A percentile compares a stretch with the other conserved stretches of the same genome.
phyloP scores from a whole-genome alignment of 805 yeast genomes.

The Saccharomycopsis amapae region DNA sequence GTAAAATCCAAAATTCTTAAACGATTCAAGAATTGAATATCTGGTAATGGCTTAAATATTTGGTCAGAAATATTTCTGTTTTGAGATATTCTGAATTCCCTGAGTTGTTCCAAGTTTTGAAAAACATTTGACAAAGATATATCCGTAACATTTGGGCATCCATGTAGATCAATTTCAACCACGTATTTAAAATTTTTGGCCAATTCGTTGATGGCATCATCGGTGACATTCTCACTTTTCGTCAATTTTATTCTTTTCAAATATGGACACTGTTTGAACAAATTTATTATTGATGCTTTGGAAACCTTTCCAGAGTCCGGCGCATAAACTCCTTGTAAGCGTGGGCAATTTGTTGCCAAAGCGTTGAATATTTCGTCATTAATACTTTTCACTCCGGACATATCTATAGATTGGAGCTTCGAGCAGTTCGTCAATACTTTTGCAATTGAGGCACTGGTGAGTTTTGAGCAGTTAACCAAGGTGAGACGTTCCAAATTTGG shows the following conservation, averaged over 20 bases:
- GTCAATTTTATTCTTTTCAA: constrained; percentile 78
- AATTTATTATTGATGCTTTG: constrained; percentile 50
- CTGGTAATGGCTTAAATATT: constrained; percentile 50
- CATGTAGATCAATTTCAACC: constrained; percentile 86
- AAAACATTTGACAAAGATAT: constrained; percentile 51
- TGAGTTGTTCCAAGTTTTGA: constrained; percentile 54
- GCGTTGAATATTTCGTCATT: constrained; percentile 65
- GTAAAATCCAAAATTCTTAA: constrained; percentile 81
- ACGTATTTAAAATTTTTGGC: constrained; percentile 68
- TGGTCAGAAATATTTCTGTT: constrained; percentile 63
- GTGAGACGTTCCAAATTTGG: constrained; percentile 78
- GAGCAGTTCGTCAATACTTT: constrained; percentile 57
- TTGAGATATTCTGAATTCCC: constrained; percentile 79
- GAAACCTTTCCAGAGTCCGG: constrained; percentile 74
- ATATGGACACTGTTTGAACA: constrained; percentile 60
- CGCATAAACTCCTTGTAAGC: constrained; percentile 85
- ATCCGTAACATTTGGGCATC: constrained; percentile 69
- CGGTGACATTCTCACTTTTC: constrained; percentile 60
- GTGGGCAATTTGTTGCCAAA: constrained; percentile 61
- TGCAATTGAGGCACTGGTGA: constrained; percentile 56
- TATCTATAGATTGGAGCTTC: constrained; percentile 75
- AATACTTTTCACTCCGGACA: constrained; percentile 67
- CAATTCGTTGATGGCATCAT: constrained; percentile 51
- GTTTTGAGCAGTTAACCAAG: constrained; percentile 65
- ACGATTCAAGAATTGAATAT: constrained; percentile 46